Evolutionary conservation across 2,329 filamentous ascomycete species (phyloP).

Genomic region (Colletotrichum noveboracense): DNA sequence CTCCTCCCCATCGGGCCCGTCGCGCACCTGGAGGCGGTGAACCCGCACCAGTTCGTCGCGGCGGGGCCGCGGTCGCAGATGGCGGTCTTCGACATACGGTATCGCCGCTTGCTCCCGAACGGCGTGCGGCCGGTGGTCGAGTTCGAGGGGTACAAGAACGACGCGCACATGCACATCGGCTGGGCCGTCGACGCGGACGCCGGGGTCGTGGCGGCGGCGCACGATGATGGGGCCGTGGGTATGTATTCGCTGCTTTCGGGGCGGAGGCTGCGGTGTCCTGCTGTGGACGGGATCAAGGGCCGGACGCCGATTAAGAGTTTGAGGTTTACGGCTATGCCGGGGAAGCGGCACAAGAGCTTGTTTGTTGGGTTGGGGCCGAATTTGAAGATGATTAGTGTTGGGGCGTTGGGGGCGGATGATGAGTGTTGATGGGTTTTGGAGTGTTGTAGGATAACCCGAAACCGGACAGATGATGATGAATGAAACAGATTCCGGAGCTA

Average conservation of each 20-base stretch:
- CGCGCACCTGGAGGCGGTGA: slow-evolving; percentile 55
- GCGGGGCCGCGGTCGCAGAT: slow-evolving; percentile 56
- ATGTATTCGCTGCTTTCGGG: slow-evolving; percentile 58
- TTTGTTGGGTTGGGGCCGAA: slow-evolving; percentile 45
- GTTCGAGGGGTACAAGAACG: slow-evolving; percentile 58
- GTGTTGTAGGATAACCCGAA: background rate
- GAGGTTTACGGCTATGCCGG: slow-evolving; percentile 49
- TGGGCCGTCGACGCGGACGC: slow-evolving; percentile 54
- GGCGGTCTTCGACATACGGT: slow-evolving; percentile 63
- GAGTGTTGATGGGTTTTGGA: slow-evolving; percentile 26
- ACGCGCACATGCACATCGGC: slow-evolving; percentile 51
- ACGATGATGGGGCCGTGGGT: slow-evolving; percentile 52
- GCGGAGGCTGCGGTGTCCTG: slow-evolving; percentile 33
- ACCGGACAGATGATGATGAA: no score
- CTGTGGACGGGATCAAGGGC: slow-evolving; percentile 26
- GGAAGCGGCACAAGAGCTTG: slow-evolving; percentile 50
- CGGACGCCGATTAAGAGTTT: slow-evolving; percentile 45
- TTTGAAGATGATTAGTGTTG: slow-evolving; percentile 52
- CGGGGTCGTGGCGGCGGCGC: slow-evolving; percentile 59
- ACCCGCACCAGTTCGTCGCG: slow-evolving; percentile 55
- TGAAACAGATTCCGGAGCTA: no score
- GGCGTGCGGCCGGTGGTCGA: slow-evolving; percentile 43
- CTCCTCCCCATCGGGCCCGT: slow-evolving; percentile 45
- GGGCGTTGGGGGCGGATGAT: slow-evolving; percentile 33
- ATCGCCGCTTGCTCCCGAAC: slow-evolving; percentile 25